Conservation (phyloP, 2,329 filamentous ascomycete genomes). For the Pezizomycotina sp. region DNA sequence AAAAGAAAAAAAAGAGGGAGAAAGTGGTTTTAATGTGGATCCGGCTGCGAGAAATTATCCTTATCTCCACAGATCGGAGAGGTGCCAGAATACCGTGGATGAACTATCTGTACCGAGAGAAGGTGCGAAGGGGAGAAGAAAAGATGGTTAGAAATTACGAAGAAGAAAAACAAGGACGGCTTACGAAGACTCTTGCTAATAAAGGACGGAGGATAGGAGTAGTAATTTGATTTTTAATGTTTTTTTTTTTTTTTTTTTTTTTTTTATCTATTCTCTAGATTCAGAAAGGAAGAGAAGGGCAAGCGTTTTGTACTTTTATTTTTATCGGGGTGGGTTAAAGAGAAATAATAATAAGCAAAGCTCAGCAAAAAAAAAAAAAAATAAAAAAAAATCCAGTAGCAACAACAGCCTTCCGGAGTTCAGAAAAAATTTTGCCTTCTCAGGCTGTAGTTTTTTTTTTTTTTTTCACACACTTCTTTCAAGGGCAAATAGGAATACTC, state of each 20-base stretch:
- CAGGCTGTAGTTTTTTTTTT: too few species aligned
- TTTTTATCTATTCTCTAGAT: neutral
- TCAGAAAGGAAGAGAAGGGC: too few species aligned
- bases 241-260: neutral
- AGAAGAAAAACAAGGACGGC: neutral
- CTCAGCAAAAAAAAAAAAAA: too few species aligned
- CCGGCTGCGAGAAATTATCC: neutral
- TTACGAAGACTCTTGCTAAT: neutral
- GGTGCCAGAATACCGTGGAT: neutral
- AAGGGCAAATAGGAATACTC: too few species aligned
- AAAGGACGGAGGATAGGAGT: neutral
- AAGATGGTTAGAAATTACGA: neutral
- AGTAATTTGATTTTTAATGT: conserved; percentile 1
- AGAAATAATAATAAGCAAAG: too few species aligned
- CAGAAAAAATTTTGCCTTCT: too few species aligned
- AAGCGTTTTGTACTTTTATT: too few species aligned
- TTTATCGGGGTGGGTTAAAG: too few species aligned
- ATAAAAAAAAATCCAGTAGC: too few species aligned
- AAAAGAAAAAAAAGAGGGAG: conserved; percentile 1
- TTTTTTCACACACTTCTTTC: too few species aligned
- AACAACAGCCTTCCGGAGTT: too few species aligned
- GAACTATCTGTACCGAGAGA: neutral
- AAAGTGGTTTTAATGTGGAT: neutral
- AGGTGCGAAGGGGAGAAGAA: neutral
- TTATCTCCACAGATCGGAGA: neutral